A percentile compares a stretch with the other conserved stretches of the same genome.
Evolutionary conservation across 1,284 basidiomycete genomes (phyloP).

Genomic region (Stereum hirsutum): DNA sequence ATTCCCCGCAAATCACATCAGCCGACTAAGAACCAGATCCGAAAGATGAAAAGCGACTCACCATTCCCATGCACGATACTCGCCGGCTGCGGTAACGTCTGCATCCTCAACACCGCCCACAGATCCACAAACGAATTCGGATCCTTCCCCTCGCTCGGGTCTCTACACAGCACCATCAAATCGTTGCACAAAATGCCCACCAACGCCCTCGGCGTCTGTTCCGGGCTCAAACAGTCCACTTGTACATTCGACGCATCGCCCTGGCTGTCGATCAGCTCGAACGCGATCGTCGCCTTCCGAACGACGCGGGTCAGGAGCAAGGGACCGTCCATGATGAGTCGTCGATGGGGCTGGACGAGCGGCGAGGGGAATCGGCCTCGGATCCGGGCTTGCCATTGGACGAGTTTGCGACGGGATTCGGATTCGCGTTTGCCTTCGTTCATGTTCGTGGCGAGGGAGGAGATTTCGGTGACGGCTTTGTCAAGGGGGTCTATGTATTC

Average conservation of each 20-base stretch:
- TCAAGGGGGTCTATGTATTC: constrained; percentile 78
- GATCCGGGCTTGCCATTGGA: constrained; percentile 90
- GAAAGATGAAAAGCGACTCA: constrained; percentile 26
- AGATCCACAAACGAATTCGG: constrained; percentile 70
- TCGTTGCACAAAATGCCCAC: constrained; percentile 88
- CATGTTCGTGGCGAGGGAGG: constrained; percentile 85
- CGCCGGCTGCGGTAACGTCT: constrained; percentile 81
- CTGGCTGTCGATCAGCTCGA: constrained; percentile 71
- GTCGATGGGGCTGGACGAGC: constrained; percentile 95
- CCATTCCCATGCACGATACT: constrained; percentile 83
- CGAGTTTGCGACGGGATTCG: constrained; percentile 81
- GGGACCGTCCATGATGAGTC: constrained; percentile 82
- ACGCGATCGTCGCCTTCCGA: constrained; percentile 78
- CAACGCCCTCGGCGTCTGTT: constrained; percentile 66
- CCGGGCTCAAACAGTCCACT: constrained; percentile 82
- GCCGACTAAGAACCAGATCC: background rate
- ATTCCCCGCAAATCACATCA: constrained; percentile 8
- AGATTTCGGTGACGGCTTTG: constrained; percentile 78
- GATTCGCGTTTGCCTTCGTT: constrained; percentile 95
- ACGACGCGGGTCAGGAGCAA: constrained; percentile 82
- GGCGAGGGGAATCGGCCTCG: constrained; percentile 89
- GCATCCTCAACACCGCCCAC: constrained; percentile 91
- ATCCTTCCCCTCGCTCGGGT: constrained; percentile 70
- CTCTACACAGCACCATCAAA: constrained; percentile 81
- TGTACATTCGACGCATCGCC: constrained; percentile 76